These are phyloP conservation scores for Cercospora brassicicola DNA, from an alignment of 2,329 filamentous ascomycete species.

Conservation along the genomic window DNA sequence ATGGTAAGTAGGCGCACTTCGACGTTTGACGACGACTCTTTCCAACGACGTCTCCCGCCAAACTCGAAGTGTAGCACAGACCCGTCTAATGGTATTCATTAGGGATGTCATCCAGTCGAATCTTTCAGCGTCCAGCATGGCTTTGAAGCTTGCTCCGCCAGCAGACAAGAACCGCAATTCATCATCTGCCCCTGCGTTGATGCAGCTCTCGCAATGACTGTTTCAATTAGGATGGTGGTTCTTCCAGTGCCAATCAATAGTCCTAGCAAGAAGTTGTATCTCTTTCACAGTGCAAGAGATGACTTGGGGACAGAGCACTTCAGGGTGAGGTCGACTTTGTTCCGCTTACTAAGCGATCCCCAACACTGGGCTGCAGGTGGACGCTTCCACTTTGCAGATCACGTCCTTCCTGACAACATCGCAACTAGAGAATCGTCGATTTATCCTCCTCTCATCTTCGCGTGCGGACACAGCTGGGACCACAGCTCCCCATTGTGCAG, in stretches of 20 bases:
- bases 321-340: neutral
- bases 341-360: neutral
- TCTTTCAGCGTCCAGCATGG: neutral
- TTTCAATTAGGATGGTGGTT: neutral
- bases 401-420: neutral
- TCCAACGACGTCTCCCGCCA: neutral
- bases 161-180: neutral
- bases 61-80: neutral
- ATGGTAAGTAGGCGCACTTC: neutral
- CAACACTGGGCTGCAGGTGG: too few relatives aligned
- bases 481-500: neutral
- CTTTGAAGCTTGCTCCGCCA: neutral
- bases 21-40: neutral
- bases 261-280: neutral
- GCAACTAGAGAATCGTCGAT: neutral
- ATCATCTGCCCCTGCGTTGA: neutral
- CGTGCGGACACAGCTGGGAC: neutral
- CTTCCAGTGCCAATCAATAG: neutral
- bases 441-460: neutral
- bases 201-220: neutral
- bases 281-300: neutral
- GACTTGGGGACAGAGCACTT: too few relatives aligned
- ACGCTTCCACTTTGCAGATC: neutral
- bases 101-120: neutral
- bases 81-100: neutral